Conservation (phyloP, 768 basidiomycete species). For the Amanita pseudoporphyria region DNA sequence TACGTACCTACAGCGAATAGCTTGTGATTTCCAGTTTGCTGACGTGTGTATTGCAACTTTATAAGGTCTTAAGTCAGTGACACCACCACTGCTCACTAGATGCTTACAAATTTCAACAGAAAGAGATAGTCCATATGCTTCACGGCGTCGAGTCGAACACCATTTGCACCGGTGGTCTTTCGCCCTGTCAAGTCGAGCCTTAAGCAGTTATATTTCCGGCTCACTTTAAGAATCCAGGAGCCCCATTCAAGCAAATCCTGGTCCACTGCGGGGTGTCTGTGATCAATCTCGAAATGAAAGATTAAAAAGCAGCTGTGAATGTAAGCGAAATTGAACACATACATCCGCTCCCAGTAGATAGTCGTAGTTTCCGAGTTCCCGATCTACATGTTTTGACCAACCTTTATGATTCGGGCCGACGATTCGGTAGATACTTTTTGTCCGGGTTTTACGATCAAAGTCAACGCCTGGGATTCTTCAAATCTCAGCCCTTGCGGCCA, state of each 20-base stretch:
- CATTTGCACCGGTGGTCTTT: constrained; percentile 59
- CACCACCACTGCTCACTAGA: not conserved
- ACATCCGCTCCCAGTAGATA: constrained; percentile 73
- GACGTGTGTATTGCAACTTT: constrained; percentile 46
- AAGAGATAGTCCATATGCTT: constrained; percentile 79
- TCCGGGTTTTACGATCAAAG: constrained; percentile 64
- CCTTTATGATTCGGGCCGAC: constrained; percentile 55
- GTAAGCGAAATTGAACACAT: constrained; percentile 13
- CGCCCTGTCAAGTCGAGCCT: not conserved
- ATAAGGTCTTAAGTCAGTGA: not conserved
- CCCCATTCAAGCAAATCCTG: constrained; percentile 74
- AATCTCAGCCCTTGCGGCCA: not conserved
- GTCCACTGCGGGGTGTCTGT: constrained; percentile 72
- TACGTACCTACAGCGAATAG: constrained; percentile 51
- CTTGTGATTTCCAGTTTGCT: constrained; percentile 28
- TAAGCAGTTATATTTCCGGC: not conserved
- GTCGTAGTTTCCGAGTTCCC: constrained; percentile 83
- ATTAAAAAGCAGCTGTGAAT: not conserved
- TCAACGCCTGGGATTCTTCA: constrained; percentile 50
- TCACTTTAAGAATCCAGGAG: constrained; percentile 55
- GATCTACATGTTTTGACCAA: constrained; percentile 77
- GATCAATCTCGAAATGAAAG: constrained; percentile 50
- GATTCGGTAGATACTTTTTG: constrained; percentile 65
- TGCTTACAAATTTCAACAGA: constrained; percentile 56
- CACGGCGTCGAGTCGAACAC: constrained; percentile 85